These are phyloP conservation scores for Pichia cephalocereana DNA, from an alignment of 805 yeast species.

Conservation along the genomic window DNA sequence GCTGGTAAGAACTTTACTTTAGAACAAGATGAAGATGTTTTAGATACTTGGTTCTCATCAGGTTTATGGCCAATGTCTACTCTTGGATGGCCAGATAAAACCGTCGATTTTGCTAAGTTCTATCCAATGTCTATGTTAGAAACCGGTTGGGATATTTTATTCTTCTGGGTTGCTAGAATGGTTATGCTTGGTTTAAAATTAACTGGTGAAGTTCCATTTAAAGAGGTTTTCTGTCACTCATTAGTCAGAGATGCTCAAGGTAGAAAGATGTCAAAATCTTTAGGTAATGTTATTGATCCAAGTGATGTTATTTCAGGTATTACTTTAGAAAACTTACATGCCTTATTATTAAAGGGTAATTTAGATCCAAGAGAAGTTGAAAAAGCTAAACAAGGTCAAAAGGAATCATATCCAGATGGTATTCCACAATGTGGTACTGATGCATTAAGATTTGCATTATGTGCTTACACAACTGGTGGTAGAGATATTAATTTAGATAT, in stretches of 20 bases:
- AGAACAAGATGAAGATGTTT: slow-evolving; percentile 95
- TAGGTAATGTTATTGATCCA: slow-evolving; percentile 96
- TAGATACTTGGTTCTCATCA: slow-evolving; percentile 98
- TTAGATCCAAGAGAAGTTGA: slow-evolving; percentile 81
- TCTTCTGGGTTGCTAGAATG: slow-evolving; percentile 99
- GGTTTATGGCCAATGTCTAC: slow-evolving; percentile 98
- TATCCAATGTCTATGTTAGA: slow-evolving; percentile 91
- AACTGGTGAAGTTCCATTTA: slow-evolving; percentile 87
- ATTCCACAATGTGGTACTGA: slow-evolving; percentile 99
- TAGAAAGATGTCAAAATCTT: slow-evolving; percentile 95
- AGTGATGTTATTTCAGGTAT: slow-evolving; percentile 89
- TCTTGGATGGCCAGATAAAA: slow-evolving; percentile 85
- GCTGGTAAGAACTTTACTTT: slow-evolving; percentile 61
- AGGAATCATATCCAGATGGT: slow-evolving; percentile 86
- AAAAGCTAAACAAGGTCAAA: slow-evolving; percentile 84
- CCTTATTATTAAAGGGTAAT: slow-evolving; percentile 71
- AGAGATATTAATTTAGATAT: slow-evolving; percentile 96
- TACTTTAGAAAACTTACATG: slow-evolving; percentile 67
- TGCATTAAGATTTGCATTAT: slow-evolving; percentile 93
- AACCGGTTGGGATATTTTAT: slow-evolving; percentile 98
- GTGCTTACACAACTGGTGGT: slow-evolving; percentile 98
- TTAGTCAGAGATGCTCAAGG: slow-evolving; percentile 99
- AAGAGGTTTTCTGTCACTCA: slow-evolving; percentile 96
- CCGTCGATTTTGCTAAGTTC: slow-evolving; percentile 65
- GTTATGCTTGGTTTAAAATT: slow-evolving; percentile 81